These are phyloP conservation scores for Metschnikowia vanudenii DNA, from an alignment of 805 yeast species.

Conservation along the genomic window DNA sequence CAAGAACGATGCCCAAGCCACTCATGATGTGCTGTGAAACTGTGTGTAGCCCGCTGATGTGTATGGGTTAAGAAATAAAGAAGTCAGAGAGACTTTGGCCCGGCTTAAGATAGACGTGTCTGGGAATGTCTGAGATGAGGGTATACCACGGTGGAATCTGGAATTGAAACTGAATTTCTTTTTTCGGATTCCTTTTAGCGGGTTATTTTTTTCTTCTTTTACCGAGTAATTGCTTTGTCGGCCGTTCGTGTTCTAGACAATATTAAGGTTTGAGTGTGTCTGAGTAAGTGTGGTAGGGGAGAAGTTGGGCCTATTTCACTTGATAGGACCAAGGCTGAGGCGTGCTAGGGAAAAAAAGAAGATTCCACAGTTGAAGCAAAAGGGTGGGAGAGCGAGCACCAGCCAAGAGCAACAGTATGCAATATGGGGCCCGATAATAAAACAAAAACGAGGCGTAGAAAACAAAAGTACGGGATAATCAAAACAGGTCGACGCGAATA, in stretches of 20 bases:
- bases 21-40: constrained; percentile 11
- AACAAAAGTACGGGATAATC: background rate
- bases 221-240: background rate
- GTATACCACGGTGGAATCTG: background rate
- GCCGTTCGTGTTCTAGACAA: background rate
- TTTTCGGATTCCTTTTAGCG: background rate
- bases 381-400: constrained; percentile 1
- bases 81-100: background rate
- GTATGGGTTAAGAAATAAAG: background rate
- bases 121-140: background rate
- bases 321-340: background rate
- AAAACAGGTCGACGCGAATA: background rate
- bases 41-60: background rate
- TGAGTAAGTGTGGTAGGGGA: background rate
- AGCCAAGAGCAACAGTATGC: background rate
- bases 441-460: background rate
- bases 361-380: background rate
- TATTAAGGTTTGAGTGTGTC: background rate
- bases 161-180: background rate
- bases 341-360: constrained; percentile 3
- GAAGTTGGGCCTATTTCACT: background rate
- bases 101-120: background rate
- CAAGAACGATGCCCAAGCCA: constrained; percentile 22
- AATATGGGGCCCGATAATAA: background rate
- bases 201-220: background rate